Conservation (phyloP, 352 stramenopile genomes). For the Phytopythium cucurbitacearum region DNA sequence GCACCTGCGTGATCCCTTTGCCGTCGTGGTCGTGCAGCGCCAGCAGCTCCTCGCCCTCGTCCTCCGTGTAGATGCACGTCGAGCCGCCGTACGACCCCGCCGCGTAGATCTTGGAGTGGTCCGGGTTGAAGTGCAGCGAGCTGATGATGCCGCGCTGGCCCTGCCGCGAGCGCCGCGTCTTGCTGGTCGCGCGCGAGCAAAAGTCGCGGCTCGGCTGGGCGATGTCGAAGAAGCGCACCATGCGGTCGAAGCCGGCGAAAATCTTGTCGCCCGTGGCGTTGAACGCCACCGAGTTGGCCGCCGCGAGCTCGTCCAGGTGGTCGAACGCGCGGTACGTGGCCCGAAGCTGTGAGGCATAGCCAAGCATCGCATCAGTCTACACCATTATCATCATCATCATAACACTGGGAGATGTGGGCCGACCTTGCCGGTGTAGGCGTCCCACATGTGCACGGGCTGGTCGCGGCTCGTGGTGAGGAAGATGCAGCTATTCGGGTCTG, state of each 20-base stretch:
- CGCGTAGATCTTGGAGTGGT: constrained; percentile 84
- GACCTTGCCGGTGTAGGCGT: constrained; percentile 79
- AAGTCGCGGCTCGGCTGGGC: constrained; percentile 63
- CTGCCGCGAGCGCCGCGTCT: constrained; percentile 56
- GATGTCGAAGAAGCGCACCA: constrained; percentile 81
- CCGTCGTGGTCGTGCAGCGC: constrained; percentile 65
- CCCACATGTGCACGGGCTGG: constrained; percentile 90
- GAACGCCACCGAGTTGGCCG: constrained; percentile 78
- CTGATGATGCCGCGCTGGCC: constrained; percentile 78
- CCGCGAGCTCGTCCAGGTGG: constrained; percentile 82
- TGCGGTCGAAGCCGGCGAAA: constrained; percentile 83
- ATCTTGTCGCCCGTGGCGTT: constrained; percentile 76
- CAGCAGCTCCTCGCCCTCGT: constrained; percentile 60
- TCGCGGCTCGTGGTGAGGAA: constrained; percentile 85
- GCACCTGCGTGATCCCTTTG: constrained; percentile 74
- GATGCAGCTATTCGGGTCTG: constrained; percentile 70
- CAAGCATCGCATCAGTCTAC: not conserved
- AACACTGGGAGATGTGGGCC: not conserved
- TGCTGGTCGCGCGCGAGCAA: constrained; percentile 40
- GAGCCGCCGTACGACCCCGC: constrained; percentile 80
- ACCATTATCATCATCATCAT: not conserved
- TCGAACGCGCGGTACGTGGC: constrained; percentile 82
- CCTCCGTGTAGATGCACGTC: constrained; percentile 84
- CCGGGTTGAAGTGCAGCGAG: constrained; percentile 75
- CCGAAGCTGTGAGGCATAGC: constrained; percentile 28